Conservation (phyloP, 2,329 filamentous ascomycete genomes). For the Fonsecaea monophora region DNA sequence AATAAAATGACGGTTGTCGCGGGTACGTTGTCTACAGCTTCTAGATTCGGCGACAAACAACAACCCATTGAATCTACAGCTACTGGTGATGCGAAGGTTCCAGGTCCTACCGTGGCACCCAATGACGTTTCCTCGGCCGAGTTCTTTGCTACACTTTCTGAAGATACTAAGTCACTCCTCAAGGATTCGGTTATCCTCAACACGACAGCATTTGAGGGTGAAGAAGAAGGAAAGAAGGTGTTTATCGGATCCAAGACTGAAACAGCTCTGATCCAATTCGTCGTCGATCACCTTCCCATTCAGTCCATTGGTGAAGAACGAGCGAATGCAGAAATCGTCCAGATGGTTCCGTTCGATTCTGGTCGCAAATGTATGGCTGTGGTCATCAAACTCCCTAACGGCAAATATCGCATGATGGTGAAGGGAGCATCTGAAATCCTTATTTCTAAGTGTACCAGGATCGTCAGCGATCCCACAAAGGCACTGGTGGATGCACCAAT, state of each 20-base stretch:
- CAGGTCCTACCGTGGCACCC: conserved; percentile 38
- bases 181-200: conserved; percentile 71
- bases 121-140: conserved; percentile 61
- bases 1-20: conserved; percentile 69
- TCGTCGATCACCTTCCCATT: conserved; percentile 70
- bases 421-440: conserved; percentile 62
- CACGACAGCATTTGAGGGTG: conserved; percentile 72
- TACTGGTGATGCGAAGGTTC: conserved; percentile 37
- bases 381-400: conserved; percentile 62
- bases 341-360: conserved; percentile 67
- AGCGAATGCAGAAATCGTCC: conserved; percentile 64
- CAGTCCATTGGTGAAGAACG: conserved; percentile 66
- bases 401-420: conserved; percentile 63
- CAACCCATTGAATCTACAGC: conserved; percentile 42
- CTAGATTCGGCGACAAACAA: conserved; percentile 53
- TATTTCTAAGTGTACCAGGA: conserved; percentile 54
- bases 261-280: conserved; percentile 74
- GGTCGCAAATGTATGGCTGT: conserved; percentile 73
- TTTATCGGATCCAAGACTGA: conserved; percentile 82
- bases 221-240: conserved; percentile 63
- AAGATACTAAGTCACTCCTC: conserved; percentile 62
- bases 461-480: conserved; percentile 66
- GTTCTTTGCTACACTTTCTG: conserved; percentile 60
- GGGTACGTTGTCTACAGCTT: conserved; percentile 60
- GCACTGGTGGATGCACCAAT: conserved; percentile 59